A percentile compares a stretch with the other conserved stretches of the same genome.
Evolutionary conservation across 75 land plant species (phyloP).

Genomic region (Pinus tabuliformis): DNA sequence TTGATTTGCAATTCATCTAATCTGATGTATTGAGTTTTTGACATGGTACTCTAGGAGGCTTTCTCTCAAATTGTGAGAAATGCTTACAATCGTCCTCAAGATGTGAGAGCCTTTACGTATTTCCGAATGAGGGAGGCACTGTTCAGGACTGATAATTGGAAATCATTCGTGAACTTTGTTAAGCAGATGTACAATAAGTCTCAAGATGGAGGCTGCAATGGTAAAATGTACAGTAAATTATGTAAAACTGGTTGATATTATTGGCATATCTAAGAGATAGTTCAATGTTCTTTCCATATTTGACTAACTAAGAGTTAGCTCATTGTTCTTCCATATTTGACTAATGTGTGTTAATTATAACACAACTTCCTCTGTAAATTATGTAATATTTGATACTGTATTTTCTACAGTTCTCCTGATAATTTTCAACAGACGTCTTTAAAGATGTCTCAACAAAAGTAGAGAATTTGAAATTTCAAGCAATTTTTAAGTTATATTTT

Average conservation of each 20-base stretch:
- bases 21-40: background rate
- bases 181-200: constrained; percentile 27
- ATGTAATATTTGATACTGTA: background rate
- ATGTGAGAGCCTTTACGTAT: constrained; percentile 35
- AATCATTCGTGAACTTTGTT: constrained; percentile 36
- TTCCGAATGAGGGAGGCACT: constrained; percentile 27
- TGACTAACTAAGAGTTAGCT: background rate
- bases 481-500: background rate
- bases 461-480: background rate
- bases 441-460: background rate
- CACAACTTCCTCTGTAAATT: constrained; percentile 2
- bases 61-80: constrained; percentile 24
- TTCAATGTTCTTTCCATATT: constrained; percentile 1
- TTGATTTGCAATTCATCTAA: background rate
- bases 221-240: constrained; percentile 12
- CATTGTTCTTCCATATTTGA: constrained; percentile 1
- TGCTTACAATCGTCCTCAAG: constrained; percentile 11
- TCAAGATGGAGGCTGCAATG: constrained; percentile 15
- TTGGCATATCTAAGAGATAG: background rate
- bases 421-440: background rate
- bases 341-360: constrained; percentile 6
- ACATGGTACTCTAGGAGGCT: constrained; percentile 18
- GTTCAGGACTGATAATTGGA: constrained; percentile 36
- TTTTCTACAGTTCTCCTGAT: background rate
- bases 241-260: constrained; percentile 7